Base-by-base conservation (phyloP, 2,329 filamentous ascomycete genomes). In the Alternaria ethzedia region DNA sequence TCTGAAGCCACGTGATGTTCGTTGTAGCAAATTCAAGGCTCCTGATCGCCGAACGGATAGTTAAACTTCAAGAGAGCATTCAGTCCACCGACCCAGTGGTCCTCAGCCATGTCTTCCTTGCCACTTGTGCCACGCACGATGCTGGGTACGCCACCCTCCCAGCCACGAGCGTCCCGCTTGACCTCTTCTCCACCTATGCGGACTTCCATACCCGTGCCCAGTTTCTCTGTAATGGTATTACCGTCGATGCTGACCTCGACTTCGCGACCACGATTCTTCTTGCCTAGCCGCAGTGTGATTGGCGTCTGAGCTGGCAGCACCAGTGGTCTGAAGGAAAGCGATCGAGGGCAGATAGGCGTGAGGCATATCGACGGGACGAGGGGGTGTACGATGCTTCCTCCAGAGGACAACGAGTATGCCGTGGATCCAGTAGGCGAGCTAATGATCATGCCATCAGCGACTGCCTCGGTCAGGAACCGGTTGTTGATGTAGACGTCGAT, bases 1-100 rank as follows among this genome's bases (percentile, higher is more conserved):
- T 13, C 13, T n/a, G 8, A 15, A 47, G 45, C 45, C 45, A 47
- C 26, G 45, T 25, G 5, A 36, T n/a, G 28, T 15, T 32, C 10
- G 17, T 15, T 51, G 26, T 15, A 43, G 11, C 20, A 20, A 11
- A 7, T 20, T 36, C 30, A 75, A 1, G 62, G 17, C 54, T 78
- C 76, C 60, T 79, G 77, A 50, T 80, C 90, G 1, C 96, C 96
- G 84, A 98, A 98, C 0, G 95, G 94, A 82, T 97, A 93, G 79
- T 99, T 99, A 79, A 98, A 99, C 83, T 99, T 99, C 71, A 99
- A 82, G 74, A 98, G 78, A 10, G 93, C 93, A 76, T 97, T 99
- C 75, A 99, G 81, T 0, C 96, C 95, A 1, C 95, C 95, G 3
- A 99, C 95, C 96, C 96, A 99, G 17, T 95, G 93, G 79, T 98